Conservation (phyloP, 768 basidiomycete species). For the Leccinum ochraceum region DNA sequence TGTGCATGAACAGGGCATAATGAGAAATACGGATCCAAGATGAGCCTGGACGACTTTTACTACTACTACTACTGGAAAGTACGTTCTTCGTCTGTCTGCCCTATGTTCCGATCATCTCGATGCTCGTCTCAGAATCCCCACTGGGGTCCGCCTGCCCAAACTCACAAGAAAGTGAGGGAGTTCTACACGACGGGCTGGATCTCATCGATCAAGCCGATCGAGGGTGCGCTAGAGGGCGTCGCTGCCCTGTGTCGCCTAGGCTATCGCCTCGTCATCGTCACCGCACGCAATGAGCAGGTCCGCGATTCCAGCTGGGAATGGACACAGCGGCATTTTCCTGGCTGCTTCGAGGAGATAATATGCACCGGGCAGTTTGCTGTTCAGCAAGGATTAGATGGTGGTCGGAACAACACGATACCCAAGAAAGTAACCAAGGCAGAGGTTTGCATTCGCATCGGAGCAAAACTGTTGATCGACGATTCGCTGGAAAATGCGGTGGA, state of each 20-base stretch:
- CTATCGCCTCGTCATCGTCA: constrained; percentile 71
- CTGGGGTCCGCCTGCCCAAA: constrained; percentile 64
- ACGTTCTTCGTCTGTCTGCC: constrained; percentile 1
- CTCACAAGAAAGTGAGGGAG: constrained; percentile 55
- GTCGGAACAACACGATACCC: constrained; percentile 40
- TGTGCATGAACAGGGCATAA: constrained; percentile 60
- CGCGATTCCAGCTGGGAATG: constrained; percentile 65
- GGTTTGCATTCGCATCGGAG: constrained; percentile 63
- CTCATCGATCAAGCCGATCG: constrained; percentile 49
- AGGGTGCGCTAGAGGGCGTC: constrained; percentile 61
- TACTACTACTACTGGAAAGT: constrained; percentile 84
- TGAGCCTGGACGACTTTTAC: constrained; percentile 58
- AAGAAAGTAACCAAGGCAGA: constrained; percentile 70
- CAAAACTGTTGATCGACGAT: constrained; percentile 75
- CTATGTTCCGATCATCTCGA: constrained; percentile 2
- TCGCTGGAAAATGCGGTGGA: constrained; percentile 75
- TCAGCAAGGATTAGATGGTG: constrained; percentile 36
- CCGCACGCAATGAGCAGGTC: constrained; percentile 61
- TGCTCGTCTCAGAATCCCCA: constrained; percentile 41
- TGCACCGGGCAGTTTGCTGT: constrained; percentile 74
- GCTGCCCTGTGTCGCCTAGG: constrained; percentile 60
- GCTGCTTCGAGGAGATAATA: constrained; percentile 59
- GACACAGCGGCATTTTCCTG: constrained; percentile 66
- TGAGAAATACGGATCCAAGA: constrained; percentile 50
- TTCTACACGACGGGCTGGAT: constrained; percentile 59